Evolutionary conservation across 2,329 filamentous ascomycete genomes (phyloP).

Genomic region (Fusarium azukiicola): DNA sequence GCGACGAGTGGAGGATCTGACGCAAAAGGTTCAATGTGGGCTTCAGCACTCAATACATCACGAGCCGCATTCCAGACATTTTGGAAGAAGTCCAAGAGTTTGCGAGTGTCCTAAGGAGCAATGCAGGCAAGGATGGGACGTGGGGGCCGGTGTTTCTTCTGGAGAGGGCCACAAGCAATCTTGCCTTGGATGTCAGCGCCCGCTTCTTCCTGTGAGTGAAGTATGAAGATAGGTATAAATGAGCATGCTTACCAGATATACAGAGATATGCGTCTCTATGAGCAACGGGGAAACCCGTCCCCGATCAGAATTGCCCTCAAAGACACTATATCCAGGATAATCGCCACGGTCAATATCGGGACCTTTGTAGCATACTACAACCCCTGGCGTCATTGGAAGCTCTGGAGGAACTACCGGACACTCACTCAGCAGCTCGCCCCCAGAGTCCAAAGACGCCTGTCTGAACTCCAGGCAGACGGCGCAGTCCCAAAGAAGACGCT

Average conservation of each 20-base stretch:
- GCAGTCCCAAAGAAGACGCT: conserved; percentile 38
- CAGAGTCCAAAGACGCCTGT: conserved; percentile 29
- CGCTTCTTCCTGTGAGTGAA: conserved; percentile 58
- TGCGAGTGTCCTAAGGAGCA: conserved; percentile 42
- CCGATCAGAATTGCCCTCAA: conserved; percentile 28
- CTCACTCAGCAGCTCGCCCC: conserved; percentile 31
- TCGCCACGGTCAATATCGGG: conserved; percentile 35
- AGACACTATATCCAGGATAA: conserved; percentile 35
- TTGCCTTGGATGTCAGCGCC: conserved; percentile 66
- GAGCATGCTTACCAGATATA: not conserved
- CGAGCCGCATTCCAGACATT: conserved; percentile 60
- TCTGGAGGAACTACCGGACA: conserved; percentile 44
- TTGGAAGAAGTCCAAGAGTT: conserved; percentile 64
- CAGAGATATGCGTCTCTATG: conserved; percentile 39
- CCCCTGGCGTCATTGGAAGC: conserved; percentile 44
- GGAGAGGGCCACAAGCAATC: conserved; percentile 60
- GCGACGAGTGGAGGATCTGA: conserved; percentile 55
- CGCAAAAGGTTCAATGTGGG: conserved; percentile 59
- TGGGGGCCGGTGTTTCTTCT: conserved; percentile 54
- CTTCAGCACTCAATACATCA: conserved; percentile 63
- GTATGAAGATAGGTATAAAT: not conserved
- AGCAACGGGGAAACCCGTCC: conserved; percentile 36
- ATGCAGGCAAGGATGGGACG: conserved; percentile 23
- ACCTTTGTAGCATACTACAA: conserved; percentile 38
- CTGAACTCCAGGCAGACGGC: conserved; percentile 16